Evolutionary conservation across 2,329 filamentous ascomycete species (phyloP).

Genomic region (Claviceps pusilla): DNA sequence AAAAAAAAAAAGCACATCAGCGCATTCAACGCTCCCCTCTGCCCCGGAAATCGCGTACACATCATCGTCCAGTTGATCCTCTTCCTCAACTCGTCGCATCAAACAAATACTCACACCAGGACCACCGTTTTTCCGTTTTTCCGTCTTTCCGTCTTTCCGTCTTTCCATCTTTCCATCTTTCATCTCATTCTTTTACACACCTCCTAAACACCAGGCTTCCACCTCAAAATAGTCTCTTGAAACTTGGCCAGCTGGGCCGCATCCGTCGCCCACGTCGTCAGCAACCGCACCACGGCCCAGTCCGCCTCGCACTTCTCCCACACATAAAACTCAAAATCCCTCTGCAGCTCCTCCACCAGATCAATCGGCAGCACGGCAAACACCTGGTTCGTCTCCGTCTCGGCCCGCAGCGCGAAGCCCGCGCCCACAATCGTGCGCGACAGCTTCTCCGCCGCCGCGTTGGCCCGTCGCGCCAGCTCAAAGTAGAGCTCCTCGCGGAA

Average conservation of each 20-base stretch:
- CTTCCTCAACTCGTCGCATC: too few relatives aligned
- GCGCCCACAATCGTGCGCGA: constrained; percentile 26
- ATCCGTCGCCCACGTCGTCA: constrained; percentile 38
- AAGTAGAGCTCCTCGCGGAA: constrained; percentile 31
- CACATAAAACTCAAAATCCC: constrained; percentile 30
- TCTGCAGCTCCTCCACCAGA: constrained; percentile 24
- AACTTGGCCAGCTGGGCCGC: constrained; percentile 25
- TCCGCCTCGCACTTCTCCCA: constrained; percentile 29
- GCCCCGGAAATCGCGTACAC: too few relatives aligned
- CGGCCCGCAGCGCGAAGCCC: constrained; percentile 27
- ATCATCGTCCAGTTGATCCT: too few relatives aligned
- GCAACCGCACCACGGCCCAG: constrained; percentile 26
- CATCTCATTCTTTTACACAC: too few relatives aligned
- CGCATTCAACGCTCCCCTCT: too few relatives aligned
- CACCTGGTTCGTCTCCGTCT: constrained; percentile 36
- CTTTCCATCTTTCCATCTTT: too few relatives aligned
- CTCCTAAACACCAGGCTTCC: not conserved
- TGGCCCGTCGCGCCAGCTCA: constrained; percentile 29
- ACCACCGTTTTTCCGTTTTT: too few relatives aligned
- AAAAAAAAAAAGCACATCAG: too few relatives aligned
- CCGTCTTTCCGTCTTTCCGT: too few relatives aligned
- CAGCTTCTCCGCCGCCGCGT: constrained; percentile 27
- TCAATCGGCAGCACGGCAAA: constrained; percentile 28
- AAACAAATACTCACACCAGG: too few relatives aligned
- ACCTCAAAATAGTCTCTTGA: constrained; percentile 13